Conservation (phyloP, 768 basidiomycete genomes). For the Cystofilobasidium capitatum region DNA sequence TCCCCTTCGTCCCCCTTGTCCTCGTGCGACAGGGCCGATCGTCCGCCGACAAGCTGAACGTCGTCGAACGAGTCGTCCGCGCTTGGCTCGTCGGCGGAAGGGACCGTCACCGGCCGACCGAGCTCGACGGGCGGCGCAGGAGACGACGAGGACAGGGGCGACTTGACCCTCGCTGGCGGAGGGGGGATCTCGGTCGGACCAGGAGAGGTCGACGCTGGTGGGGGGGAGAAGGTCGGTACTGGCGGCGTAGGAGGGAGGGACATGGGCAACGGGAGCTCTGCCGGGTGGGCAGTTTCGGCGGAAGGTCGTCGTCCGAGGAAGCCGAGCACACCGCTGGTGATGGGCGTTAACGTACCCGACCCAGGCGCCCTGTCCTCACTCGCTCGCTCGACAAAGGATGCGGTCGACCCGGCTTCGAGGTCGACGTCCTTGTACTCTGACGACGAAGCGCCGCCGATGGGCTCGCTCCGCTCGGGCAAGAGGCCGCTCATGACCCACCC, state of each 20-base stretch:
- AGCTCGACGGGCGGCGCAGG: neutral
- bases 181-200: neutral
- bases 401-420: conserved; percentile 37
- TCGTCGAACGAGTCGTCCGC: no score
- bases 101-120: neutral
- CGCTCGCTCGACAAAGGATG: conserved; percentile 29
- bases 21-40: neutral
- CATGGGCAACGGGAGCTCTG: conserved; percentile 19
- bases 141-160: neutral
- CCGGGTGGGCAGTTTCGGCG: neutral
- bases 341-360: conserved; percentile 1
- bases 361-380: neutral
- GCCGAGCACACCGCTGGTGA: neutral
- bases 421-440: conserved; percentile 34
- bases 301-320: conserved; percentile 7
- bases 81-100: neutral
- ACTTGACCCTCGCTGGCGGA: conserved; percentile 11
- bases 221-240: neutral
- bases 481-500: conserved; percentile 39
- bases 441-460: conserved; percentile 5
- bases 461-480: conserved; percentile 9
- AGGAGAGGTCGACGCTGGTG: neutral
- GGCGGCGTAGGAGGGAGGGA: conserved; percentile 25
- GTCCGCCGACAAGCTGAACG: no score
- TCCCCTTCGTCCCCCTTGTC: neutral